These are phyloP conservation scores for Amanita polypyramis DNA, from an alignment of 768 basidiomycete genomes.

Conservation along the genomic window DNA sequence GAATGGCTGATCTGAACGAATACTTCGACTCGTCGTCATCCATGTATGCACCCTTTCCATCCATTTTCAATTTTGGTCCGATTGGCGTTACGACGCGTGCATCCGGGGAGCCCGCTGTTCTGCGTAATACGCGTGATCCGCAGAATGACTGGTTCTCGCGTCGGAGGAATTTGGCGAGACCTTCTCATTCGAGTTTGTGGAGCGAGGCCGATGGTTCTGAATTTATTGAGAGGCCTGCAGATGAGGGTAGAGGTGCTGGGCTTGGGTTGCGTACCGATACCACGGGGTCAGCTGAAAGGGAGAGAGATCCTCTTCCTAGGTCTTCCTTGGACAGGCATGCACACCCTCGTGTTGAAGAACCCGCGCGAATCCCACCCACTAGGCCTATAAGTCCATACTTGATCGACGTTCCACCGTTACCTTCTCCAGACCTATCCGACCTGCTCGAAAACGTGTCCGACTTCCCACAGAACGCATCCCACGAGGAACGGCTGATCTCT, in stretches of 20 bases:
- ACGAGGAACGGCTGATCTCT: constrained; percentile 2
- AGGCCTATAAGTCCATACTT: constrained; percentile 5
- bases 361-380: neutral
- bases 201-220: neutral
- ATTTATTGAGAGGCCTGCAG: neutral
- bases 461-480: constrained; percentile 3
- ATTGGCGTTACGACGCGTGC: neutral
- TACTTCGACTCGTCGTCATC: neutral
- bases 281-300: neutral
- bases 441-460: constrained; percentile 14
- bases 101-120: neutral
- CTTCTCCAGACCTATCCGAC: constrained; percentile 20
- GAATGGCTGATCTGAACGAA: neutral
- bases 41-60: neutral
- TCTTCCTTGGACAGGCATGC: constrained; percentile 1
- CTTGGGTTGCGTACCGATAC: neutral
- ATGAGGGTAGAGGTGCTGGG: neutral
- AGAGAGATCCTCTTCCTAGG: neutral
- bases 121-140: constrained; percentile 1
- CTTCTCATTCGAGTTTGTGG: neutral
- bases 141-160: constrained; percentile 4
- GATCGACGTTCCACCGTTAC: constrained; percentile 17
- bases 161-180: neutral
- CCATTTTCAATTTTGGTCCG: neutral
- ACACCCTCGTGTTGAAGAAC: neutral